phyloP scores from a whole-genome alignment of 2,329 filamentous ascomycete species.

The Fusarium agapanthi region DNA sequence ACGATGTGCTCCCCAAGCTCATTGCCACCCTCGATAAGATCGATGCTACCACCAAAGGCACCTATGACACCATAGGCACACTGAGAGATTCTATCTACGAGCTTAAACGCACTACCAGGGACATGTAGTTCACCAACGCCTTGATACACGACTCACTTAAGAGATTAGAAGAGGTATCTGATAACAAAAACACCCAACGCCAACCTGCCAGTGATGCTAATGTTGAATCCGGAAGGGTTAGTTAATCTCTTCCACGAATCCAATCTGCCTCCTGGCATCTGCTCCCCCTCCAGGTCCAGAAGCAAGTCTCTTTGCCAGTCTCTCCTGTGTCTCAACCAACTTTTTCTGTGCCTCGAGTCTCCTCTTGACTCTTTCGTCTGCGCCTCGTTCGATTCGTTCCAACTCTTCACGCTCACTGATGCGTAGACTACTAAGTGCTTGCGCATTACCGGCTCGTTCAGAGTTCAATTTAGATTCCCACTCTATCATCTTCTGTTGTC shows the following conservation, averaged over 20 bases:
- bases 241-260: slow-evolving; percentile 64
- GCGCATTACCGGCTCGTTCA: slow-evolving; percentile 58
- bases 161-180: not conserved
- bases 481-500: slow-evolving; percentile 56
- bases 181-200: slow-evolving; percentile 12
- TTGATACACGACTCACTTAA: not conserved
- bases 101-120: not conserved
- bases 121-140: not conserved
- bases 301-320: slow-evolving; percentile 55
- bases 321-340: slow-evolving; percentile 59
- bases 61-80: not conserved
- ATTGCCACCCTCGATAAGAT: not conserved
- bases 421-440: slow-evolving; percentile 58
- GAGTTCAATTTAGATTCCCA: slow-evolving; percentile 59
- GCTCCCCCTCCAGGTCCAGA: slow-evolving; percentile 45
- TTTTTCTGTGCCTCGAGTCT: slow-evolving; percentile 61
- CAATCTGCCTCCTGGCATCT: slow-evolving; percentile 59
- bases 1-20: not conserved
- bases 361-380: slow-evolving; percentile 56
- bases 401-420: slow-evolving; percentile 61
- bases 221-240: slow-evolving; percentile 34
- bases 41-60: fast-evolving
- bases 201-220: slow-evolving; percentile 9
- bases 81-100: not conserved
- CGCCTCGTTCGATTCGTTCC: slow-evolving; percentile 57